Base-by-base conservation (phyloP, 2,329 filamentous ascomycete genomes). In the Nemania diffusa region DNA sequence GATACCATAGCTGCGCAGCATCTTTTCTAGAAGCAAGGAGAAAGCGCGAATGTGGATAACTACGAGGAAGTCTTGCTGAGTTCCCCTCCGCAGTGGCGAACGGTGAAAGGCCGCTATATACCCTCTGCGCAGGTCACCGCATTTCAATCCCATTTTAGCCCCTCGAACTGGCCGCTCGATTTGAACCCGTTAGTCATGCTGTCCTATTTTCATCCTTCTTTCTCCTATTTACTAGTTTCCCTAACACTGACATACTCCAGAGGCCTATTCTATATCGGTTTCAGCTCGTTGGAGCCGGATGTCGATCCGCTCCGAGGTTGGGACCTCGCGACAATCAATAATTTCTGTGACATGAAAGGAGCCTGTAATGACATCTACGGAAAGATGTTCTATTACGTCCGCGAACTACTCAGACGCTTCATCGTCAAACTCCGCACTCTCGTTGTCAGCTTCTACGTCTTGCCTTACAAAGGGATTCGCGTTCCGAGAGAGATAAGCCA, bases 351-450 rank as follows among this genome's bases (percentile, higher is more conserved):
- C 17, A 51, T 22, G 1, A 2, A 5, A 0, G 56, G 29, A 20
- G 61, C 61, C 7, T 3, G 9, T 20, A 37, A 61, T 20, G 65
- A 68, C 51, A 61, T 64, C 13, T 64, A 68, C 34, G 65, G 65
- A 7, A 68, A 62, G 27, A 15, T 64, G 24, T 64, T 68, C n/a
- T 68, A 65, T 20, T 52, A 64, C 17, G 56, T 64, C 22, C 57
- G 65, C 15, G 44, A 61, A 20, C 9, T 64, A 11, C 61, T 68
- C 61, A 40, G 61, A 34, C n/a, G n/a, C 1, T 68, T 68, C 48
- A 57, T 68, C 13, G 22, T 61, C 5, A 59, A 56, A 37, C 51
- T 64, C 3, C 61, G 57, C 8, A 44, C 29, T 2, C 1, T 20
- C 13, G n/a, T 44, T 1, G 34, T 65, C 44, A 57, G 4, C 2